Base-by-base conservation (phyloP, 176 grass and related monocot genomes). In the Leersia perrieri region DNA sequence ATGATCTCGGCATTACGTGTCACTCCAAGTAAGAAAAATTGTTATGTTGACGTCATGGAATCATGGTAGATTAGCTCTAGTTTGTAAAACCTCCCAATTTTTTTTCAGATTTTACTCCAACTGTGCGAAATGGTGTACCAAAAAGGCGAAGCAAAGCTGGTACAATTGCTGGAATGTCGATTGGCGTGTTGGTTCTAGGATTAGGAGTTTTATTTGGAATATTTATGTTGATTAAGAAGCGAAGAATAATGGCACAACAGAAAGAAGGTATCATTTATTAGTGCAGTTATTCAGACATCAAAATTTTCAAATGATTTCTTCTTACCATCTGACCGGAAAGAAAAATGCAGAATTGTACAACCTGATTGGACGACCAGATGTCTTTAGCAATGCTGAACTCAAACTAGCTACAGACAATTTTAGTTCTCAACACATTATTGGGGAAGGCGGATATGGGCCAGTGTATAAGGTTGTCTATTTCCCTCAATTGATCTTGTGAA, bases 1-100 rank as follows among this genome's bases (percentile, higher is more conserved):
- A 80, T 81, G 60, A 85, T 97, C 62, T 92, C 95, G 27, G 92
- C 90, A 44, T 83, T 97, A 16, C 94, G 92, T 28, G 88, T 86
- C 25, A 81, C 88, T 68, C 95, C 95, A 85, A 85, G 87, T 89
- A 80, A 10, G 13, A 31, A 11, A 25, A 60, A 51, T 28, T 5
- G 2, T n/a, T 27, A 33, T 13, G 12, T 57, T n/a, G n/a, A 11
- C 26, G 3, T 7, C 58, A 15, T 20, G 55, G 18, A 0, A 30
- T 23, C 5, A 68, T 57, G n/a, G n/a, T 29, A 27, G 7, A 57
- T 8, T 33, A 22, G 10, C 3, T 66, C 14, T 51, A 63, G 83
- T 47, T 58, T 66, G 70, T 70, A 79, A 70, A 32, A n/a, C n/a
- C n/a, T n/a, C n/a, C n/a, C n/a, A 41, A 27, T 11, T 62, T 20